Percentiles rank a stretch among this genome's conserved stretches.
Evolutionary conservation across 257 asterid genomes (phyloP).

Genomic region (Euphrasia confusa): DNA sequence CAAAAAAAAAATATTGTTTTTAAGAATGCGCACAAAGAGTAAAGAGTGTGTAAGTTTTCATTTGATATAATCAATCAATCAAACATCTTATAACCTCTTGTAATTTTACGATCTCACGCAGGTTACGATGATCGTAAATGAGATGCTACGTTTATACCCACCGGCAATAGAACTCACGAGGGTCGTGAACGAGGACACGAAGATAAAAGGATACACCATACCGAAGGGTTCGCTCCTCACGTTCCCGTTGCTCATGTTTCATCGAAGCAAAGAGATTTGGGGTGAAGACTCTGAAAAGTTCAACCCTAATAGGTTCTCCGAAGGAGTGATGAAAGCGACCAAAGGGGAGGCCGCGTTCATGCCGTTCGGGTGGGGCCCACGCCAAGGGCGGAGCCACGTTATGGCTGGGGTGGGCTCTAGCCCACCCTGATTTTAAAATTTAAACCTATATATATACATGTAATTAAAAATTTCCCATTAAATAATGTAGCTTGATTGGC

Average conservation of each 20-base stretch:
- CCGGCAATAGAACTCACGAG: constrained; percentile 21
- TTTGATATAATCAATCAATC: too few species aligned
- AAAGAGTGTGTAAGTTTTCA: too few species aligned
- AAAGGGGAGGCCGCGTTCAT: constrained; percentile 25
- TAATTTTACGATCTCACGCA: not conserved
- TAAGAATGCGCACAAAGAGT: too few species aligned
- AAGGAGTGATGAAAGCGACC: constrained; percentile 29
- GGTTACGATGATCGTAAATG: constrained; percentile 29
- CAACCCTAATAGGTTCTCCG: constrained; percentile 28
- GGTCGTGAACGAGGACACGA: constrained; percentile 17
- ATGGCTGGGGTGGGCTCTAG: too few species aligned
- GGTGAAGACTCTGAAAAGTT: constrained; percentile 32
- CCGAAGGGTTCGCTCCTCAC: constrained; percentile 22
- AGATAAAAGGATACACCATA: constrained; percentile 18
- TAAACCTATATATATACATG: too few species aligned
- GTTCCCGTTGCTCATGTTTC: constrained; percentile 23
- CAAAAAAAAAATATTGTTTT: too few species aligned
- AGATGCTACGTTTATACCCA: constrained; percentile 33
- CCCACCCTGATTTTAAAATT: too few species aligned
- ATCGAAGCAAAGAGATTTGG: constrained; percentile 27
- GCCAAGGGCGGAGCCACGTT: not conserved
- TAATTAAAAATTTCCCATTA: too few species aligned
- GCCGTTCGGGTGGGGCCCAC: constrained; percentile 39
- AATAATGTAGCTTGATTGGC: too few species aligned
- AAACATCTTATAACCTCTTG: too few species aligned